Evolutionary conservation across 169 alveolate species (phyloP).

Genomic region (Plasmodium ovale): DNA sequence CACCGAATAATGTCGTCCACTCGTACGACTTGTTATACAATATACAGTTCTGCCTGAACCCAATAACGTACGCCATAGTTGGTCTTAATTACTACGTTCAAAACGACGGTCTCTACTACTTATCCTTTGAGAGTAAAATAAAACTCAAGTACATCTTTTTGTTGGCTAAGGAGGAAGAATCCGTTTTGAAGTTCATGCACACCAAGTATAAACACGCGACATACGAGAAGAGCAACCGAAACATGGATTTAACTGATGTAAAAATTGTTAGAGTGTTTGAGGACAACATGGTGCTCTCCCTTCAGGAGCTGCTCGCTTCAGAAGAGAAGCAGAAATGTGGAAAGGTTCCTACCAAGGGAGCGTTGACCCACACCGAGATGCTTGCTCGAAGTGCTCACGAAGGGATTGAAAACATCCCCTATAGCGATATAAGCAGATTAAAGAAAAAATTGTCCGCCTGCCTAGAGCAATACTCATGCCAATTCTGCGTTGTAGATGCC

Average conservation of each 20-base stretch:
- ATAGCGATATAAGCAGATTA: conserved; percentile 5
- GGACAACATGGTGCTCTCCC: conserved; percentile 6
- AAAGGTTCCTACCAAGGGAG: too few species aligned
- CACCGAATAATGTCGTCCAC: conserved; percentile 15
- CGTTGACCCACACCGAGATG: too few species aligned
- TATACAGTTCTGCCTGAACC: conserved; percentile 62
- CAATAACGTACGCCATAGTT: conserved; percentile 60
- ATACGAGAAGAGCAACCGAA: conserved; percentile 7
- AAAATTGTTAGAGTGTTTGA: conserved; percentile 21
- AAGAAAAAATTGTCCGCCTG: conserved; percentile 25
- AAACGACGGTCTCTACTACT: conserved; percentile 62
- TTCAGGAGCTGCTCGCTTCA: neutral
- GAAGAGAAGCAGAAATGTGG: neutral
- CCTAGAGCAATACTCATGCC: conserved; percentile 20
- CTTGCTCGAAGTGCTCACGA: neutral
- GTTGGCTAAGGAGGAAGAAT: conserved; percentile 61
- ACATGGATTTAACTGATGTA: conserved; percentile 14
- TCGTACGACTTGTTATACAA: conserved; percentile 56
- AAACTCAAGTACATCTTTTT: conserved; percentile 46
- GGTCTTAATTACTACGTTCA: conserved; percentile 61
- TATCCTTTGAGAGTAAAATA: conserved; percentile 53
- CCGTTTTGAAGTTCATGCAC: conserved; percentile 15
- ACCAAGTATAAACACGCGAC: conserved; percentile 10
- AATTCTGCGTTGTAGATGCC: conserved; percentile 55
- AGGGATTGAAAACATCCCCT: neutral